Evolutionary conservation across 441 rosid genomes (phyloP), one percentile per base, ranked within the genome.

Genomic region (Raphanus hybrid): DNA sequence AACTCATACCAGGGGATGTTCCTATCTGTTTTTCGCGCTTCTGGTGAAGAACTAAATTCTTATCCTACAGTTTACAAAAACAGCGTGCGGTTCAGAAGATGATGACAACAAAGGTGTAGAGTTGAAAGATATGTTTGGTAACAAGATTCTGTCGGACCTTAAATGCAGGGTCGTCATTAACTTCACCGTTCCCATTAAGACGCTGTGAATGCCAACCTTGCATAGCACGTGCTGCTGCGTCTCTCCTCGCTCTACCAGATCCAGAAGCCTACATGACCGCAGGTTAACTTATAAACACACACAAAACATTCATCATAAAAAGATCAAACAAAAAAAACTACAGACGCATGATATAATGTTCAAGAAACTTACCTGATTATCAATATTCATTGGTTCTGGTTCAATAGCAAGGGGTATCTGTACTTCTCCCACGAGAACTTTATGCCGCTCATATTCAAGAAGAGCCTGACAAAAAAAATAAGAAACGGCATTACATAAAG

Each of bases 161-260:
- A 35, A 75, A 72, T 73, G 85, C 82, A 18, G 87, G 85, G 77
- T 88, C 90, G 66, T 82, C 90, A 72, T 82, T 84, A 75, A 84
- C 90, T 84, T 90, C 92, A 73, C 86, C 84, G 70, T 83, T 88
- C 71, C 86, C 85, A 61, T 84, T 83, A 76, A 79, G 79, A 39
- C 89, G 87, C 74, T 89, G 93, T 18, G 90, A 86, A 75, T 86
- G 90, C 92, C 95, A 90, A 81, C 92, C 92, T 83, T 85, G 90
- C 92, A 87, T 90, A 26, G 95, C 92, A 80, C 95, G 95, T 34
- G 90, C 82, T 23, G 95, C 91, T 71, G 95, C 83, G 82, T 88
- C 92, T 76, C 92, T 88, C 80, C 89, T 85, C 7, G 89, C 87
- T 76, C 95, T 86, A 69, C 89, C 88, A 12, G 90, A 87, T 64